Evolutionary conservation across 495 filamentous ascomycete genomes (phyloP).

Genomic region (Acidiella bohemica): DNA sequence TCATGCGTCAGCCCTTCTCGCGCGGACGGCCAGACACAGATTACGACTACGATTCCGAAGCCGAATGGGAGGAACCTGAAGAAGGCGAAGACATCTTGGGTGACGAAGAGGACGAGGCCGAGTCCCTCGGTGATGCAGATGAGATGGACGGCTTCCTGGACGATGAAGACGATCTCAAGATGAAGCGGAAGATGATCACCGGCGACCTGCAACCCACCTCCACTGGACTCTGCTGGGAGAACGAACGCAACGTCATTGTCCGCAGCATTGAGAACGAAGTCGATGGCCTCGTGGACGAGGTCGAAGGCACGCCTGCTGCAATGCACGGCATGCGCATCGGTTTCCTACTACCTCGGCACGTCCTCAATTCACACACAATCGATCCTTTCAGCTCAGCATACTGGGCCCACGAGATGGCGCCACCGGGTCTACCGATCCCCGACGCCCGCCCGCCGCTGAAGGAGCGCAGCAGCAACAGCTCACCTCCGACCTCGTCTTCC

Average conservation of each 20-base stretch:
- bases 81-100: slow-evolving; percentile 62
- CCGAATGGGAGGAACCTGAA: slow-evolving; percentile 77
- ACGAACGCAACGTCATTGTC: slow-evolving; percentile 31
- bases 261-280: slow-evolving; percentile 32
- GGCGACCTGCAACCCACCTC: slow-evolving; percentile 62
- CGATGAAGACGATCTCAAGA: slow-evolving; percentile 32
- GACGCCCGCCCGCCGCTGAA: slow-evolving; percentile 25
- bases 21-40: slow-evolving; percentile 52
- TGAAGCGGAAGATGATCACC: slow-evolving; percentile 36
- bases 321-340: slow-evolving; percentile 9
- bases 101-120: slow-evolving; percentile 68
- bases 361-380: slow-evolving; percentile 46
- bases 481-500: too few species aligned
- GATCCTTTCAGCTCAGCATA: slow-evolving; percentile 76
- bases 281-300: slow-evolving; percentile 23
- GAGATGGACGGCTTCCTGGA: slow-evolving; percentile 68
- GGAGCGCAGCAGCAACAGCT: slow-evolving; percentile 12
- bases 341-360: slow-evolving; percentile 23
- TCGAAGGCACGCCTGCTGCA: slow-evolving; percentile 35
- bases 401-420: slow-evolving; percentile 41
- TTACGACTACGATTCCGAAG: slow-evolving; percentile 95
- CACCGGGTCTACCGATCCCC: slow-evolving; percentile 4
- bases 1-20: slow-evolving; percentile 59
- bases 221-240: slow-evolving; percentile 74
- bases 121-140: slow-evolving; percentile 46